A percentile compares a stretch with the other conserved stretches of the same genome.
These are phyloP conservation scores for Buddleja alternifolia DNA, from an alignment of 257 asterid genomes.

Conservation along the genomic window DNA sequence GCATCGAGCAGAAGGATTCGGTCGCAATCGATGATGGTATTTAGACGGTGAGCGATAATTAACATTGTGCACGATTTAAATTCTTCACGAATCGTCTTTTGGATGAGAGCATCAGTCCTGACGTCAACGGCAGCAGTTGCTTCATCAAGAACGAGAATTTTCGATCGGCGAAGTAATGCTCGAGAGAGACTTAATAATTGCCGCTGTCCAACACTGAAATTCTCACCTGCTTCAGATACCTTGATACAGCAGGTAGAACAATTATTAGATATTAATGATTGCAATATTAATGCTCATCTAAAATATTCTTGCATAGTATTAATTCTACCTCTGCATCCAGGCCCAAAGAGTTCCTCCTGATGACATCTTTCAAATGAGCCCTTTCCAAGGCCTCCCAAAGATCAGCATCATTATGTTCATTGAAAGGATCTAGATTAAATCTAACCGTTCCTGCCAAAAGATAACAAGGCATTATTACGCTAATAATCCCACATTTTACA, in stretches of 20 bases:
- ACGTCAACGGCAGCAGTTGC: slow-evolving; percentile 99
- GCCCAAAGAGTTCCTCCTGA: slow-evolving; percentile 80
- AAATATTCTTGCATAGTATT: too few relatives aligned
- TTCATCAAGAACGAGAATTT: slow-evolving; percentile 97
- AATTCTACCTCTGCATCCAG: slow-evolving; percentile 79
- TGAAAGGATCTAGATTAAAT: slow-evolving; percentile 95
- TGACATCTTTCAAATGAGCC: slow-evolving; percentile 92
- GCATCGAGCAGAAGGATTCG: slow-evolving; percentile 78
- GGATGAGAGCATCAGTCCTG: slow-evolving; percentile 94
- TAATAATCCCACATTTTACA: not conserved
- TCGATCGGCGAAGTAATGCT: slow-evolving; percentile 91
- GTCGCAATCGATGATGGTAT: slow-evolving; percentile 92
- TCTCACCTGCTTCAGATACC: slow-evolving; percentile 98
- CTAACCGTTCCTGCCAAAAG: slow-evolving; percentile 72
- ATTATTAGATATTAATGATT: too few relatives aligned
- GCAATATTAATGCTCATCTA: too few relatives aligned
- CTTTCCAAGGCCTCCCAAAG: slow-evolving; percentile 98
- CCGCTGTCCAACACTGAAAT: slow-evolving; percentile 98
- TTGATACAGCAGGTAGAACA: slow-evolving; percentile 27
- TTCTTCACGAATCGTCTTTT: slow-evolving; percentile 92
- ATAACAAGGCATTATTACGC: slow-evolving; percentile 12
- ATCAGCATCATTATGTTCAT: slow-evolving; percentile 95
- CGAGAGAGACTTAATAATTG: slow-evolving; percentile 92
- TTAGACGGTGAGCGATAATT: slow-evolving; percentile 92
- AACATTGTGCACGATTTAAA: slow-evolving; percentile 93